phyloP scores from a whole-genome alignment of 83 land plant genomes.

The Thuja plicata region DNA sequence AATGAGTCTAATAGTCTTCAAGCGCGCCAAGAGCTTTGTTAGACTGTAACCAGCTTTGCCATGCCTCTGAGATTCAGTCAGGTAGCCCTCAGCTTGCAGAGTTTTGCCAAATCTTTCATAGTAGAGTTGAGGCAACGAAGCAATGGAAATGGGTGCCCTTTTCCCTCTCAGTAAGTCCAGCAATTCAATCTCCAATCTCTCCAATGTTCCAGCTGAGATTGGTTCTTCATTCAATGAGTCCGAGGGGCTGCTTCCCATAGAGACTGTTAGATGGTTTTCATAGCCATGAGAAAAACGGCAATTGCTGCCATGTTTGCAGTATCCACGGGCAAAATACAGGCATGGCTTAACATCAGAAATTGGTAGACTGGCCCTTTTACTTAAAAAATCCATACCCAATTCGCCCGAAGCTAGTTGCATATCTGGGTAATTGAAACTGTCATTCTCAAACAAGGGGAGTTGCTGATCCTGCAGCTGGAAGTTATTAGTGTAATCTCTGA shows the following conservation, averaged over 20 bases:
- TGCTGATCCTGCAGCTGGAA: constrained; percentile 8
- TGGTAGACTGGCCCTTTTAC: background rate
- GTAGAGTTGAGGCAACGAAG: constrained; percentile 77
- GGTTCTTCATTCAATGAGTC: constrained; percentile 45
- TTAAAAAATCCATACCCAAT: constrained; percentile 8
- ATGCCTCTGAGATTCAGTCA: constrained; percentile 97
- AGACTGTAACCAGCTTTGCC: constrained; percentile 96
- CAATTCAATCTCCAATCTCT: constrained; percentile 71
- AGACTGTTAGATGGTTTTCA: constrained; percentile 18
- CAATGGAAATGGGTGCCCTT: constrained; percentile 81
- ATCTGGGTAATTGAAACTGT: constrained; percentile 13
- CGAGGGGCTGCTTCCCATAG: constrained; percentile 31
- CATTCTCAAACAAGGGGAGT: constrained; percentile 15
- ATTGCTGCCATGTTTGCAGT: constrained; percentile 79
- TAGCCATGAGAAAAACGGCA: constrained; percentile 74
- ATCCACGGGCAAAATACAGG: constrained; percentile 70
- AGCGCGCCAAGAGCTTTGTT: constrained; percentile 88
- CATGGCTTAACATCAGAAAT: constrained; percentile 48
- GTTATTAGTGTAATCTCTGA: background rate
- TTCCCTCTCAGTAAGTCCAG: constrained; percentile 65
- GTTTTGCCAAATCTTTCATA: constrained; percentile 73
- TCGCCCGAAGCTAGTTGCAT: background rate
- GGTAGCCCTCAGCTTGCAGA: constrained; percentile 89
- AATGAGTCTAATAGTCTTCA: constrained; percentile 76
- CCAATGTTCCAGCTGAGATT: constrained; percentile 56